Evolutionary conservation across 2,329 filamentous ascomycete genomes (phyloP).

Genomic region (Phaeosphaeria sp.): DNA sequence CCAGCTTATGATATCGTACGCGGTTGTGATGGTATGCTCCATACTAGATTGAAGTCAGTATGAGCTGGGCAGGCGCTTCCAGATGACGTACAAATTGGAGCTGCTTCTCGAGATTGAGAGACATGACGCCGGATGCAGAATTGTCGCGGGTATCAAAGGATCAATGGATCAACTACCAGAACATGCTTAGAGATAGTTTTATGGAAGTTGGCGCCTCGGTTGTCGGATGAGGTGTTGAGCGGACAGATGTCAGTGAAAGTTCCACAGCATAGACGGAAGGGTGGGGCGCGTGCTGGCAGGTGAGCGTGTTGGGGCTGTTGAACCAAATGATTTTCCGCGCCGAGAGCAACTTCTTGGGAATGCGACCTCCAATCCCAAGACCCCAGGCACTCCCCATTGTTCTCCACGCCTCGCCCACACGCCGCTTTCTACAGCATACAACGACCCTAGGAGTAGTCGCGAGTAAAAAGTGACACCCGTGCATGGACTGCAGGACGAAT

Average conservation of each 20-base stretch:
- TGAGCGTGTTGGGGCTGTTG: slow-evolving; percentile 17
- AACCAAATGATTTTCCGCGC: slow-evolving; percentile 26
- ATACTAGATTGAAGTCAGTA: slow-evolving; percentile 63
- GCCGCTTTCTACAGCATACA: slow-evolving; percentile 8
- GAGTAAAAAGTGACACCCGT: slow-evolving; percentile 17
- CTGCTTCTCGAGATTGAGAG: slow-evolving; percentile 80
- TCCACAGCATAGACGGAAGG: slow-evolving; percentile 31
- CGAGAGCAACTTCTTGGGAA: slow-evolving; percentile 16
- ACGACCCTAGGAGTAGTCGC: not conserved
- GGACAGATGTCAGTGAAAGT: slow-evolving; percentile 25
- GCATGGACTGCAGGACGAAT: slow-evolving; percentile 34
- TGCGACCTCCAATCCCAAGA: slow-evolving; percentile 3
- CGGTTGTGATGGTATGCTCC: slow-evolving; percentile 82
- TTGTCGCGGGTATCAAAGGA: slow-evolving; percentile 34
- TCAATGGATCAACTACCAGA: slow-evolving; percentile 21
- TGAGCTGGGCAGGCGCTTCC: not conserved
- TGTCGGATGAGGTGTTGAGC: slow-evolving; percentile 22
- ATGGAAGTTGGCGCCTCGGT: slow-evolving; percentile 16
- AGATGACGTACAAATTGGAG: slow-evolving; percentile 74
- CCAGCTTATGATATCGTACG: slow-evolving; percentile 49
- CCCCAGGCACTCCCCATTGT: slow-evolving; percentile 13
- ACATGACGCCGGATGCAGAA: slow-evolving; percentile 50
- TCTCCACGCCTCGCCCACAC: slow-evolving; percentile 16
- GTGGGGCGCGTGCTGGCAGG: slow-evolving; percentile 29
- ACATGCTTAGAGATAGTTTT: slow-evolving; percentile 32